Evolutionary conservation across 2,329 filamentous ascomycete genomes (phyloP).

Genomic region (Aspergillus ruber): DNA sequence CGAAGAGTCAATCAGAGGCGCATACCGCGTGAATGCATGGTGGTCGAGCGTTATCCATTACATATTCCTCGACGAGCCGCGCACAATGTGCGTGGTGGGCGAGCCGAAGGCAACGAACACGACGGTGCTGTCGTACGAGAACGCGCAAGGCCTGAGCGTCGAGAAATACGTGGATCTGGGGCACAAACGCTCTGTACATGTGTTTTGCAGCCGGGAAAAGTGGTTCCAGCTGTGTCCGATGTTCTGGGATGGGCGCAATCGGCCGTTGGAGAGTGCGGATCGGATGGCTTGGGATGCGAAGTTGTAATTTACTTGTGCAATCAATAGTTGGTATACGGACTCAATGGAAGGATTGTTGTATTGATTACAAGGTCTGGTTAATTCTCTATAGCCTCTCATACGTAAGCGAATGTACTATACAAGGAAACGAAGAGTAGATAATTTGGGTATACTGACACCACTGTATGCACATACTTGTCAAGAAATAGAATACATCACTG

Average conservation of each 20-base stretch:
- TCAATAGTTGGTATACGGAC: too few relatives aligned
- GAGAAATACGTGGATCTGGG: constrained; percentile 67
- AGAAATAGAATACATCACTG: too few relatives aligned
- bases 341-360: constrained; percentile 42
- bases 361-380: too few relatives aligned
- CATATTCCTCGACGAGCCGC: constrained; percentile 53
- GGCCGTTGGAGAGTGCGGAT: constrained; percentile 15
- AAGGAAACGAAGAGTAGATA: too few relatives aligned
- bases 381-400: too few relatives aligned
- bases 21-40: constrained; percentile 53
- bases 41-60: constrained; percentile 54
- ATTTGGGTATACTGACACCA: too few relatives aligned
- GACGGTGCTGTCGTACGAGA: constrained; percentile 67
- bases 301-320: constrained; percentile 5
- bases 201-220: constrained; percentile 58
- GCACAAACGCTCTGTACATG: constrained; percentile 63
- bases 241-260: constrained; percentile 13
- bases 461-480: too few relatives aligned
- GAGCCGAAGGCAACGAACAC: constrained; percentile 68
- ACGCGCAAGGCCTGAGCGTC: constrained; percentile 65
- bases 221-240: constrained; percentile 60
- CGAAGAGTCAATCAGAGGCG: constrained; percentile 49
- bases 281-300: constrained; percentile 8
- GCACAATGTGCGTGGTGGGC: constrained; percentile 48
- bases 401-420: too few relatives aligned